Percentiles rank a stretch among this genome's conserved stretches.
Evolutionary conservation across 164 flowering plant species (phyloP).

Genomic region (Liquidambar formosana): DNA sequence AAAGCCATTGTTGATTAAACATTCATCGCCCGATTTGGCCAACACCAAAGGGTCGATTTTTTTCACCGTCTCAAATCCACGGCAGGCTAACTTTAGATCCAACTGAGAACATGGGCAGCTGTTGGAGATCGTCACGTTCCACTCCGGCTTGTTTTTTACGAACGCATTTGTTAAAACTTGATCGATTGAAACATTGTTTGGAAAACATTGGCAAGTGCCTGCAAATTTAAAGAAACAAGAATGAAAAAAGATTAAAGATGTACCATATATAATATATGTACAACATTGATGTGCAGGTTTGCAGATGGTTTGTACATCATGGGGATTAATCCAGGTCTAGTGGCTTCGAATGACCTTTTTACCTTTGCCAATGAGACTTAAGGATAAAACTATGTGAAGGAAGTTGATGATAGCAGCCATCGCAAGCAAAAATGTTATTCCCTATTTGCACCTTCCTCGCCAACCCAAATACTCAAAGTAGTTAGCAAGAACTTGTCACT

Average conservation of each 20-base stretch:
- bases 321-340: no score
- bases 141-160: not conserved
- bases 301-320: no score
- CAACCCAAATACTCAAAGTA: no score
- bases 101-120: not conserved
- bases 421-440: not conserved
- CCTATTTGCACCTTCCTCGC: no score
- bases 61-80: not conserved
- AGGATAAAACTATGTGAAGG: no score
- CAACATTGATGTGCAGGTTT: no score
- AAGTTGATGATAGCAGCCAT: slow-evolving; percentile 8
- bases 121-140: slow-evolving; percentile 1
- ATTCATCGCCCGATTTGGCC: not conserved
- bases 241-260: not conserved
- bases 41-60: not conserved
- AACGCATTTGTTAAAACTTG: not conserved
- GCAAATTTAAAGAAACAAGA: no score
- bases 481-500: no score
- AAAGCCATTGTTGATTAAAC: not conserved
- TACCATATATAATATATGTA: not conserved
- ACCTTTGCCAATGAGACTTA: slow-evolving; percentile 1
- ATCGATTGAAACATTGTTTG: not conserved
- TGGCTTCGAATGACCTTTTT: not conserved
- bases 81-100: not conserved
- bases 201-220: not conserved